Evolutionary conservation across 169 alveolate genomes (phyloP), one percentile per base, ranked within the genome.

Genomic region (Hepatocystis sp.): DNA sequence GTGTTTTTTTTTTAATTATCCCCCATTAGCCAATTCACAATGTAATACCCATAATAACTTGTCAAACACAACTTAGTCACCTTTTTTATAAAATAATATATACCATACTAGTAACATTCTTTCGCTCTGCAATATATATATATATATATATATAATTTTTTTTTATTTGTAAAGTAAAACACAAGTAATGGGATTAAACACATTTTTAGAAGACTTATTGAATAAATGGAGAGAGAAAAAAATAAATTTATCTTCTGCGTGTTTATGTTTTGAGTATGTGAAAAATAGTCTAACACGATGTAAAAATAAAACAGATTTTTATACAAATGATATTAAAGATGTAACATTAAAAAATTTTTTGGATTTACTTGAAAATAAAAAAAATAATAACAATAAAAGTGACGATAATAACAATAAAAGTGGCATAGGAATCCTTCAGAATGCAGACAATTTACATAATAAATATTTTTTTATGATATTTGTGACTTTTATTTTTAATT

Each of bases 221-320:
- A 42, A 44, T 46, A 71, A 71, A 32, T 71, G 86, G 86, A 40
- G 47, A 52, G 65, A 40, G 39, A 44, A 58, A 42, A 39, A 49
- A 34, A 56, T 71, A 56, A 71, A 56, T 39, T 58, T 71, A 15
- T 28, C 10, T 4, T 40, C 39, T 23, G 64, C 46, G 19, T 71
- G 86, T 13, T 23, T 56, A n/a, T 56, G 63, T 52, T 30, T 71
- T 23, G 42, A 71, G 3, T 39, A 42, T 13, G 2, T 71, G 36
- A 71, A 71, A 56, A 47, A 58, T 13, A 13, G 34, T 25, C 19
- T 58, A 30, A 7, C n/a, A 51, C 25, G 15, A 19, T 13, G 36
- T n/a, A 46, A 39, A 3, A 40, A 58, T 8, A 44, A 56, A 51
- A 71, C 36, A 11, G 64, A 58, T 23, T 71, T 71, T 17, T 51